Percentiles rank a stretch among this genome's conserved stretches.
Evolutionary conservation across 306 rosid genomes (phyloP).

Genomic region (Mucuna pruriens): DNA sequence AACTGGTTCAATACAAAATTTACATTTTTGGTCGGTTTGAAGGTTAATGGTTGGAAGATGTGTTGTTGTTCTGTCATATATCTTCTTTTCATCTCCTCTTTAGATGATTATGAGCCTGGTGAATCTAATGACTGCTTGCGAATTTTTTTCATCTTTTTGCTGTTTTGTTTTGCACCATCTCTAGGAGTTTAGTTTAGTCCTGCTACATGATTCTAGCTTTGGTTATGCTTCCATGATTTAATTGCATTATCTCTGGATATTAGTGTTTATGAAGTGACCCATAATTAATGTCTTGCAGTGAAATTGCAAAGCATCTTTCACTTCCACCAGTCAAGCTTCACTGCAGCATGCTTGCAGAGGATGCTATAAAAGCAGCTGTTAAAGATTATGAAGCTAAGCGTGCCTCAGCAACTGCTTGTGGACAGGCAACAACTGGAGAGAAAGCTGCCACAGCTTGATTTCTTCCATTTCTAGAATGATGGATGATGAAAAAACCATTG

Average conservation of each 20-base stretch:
- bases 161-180: constrained; percentile 15
- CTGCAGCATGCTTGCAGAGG: constrained; percentile 99
- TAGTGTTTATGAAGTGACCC: constrained; percentile 14
- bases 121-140: neutral
- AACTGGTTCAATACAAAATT: neutral
- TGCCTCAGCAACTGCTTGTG: constrained; percentile 32
- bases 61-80: neutral
- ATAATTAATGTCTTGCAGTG: constrained; percentile 56
- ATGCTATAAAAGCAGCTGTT: constrained; percentile 97
- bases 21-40: neutral
- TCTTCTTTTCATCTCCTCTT: neutral
- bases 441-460: constrained; percentile 50
- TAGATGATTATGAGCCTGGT: neutral
- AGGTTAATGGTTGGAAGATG: neutral
- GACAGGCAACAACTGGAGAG: constrained; percentile 40
- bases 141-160: neutral
- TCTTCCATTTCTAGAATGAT: constrained; percentile 14
- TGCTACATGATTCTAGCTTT: neutral
- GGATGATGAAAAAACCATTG: constrained; percentile 36
- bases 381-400: constrained; percentile 84
- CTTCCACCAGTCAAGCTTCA: constrained; percentile 99
- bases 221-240: constrained; percentile 14
- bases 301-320: constrained; percentile 94
- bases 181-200: neutral
- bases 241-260: neutral